Base-by-base conservation (phyloP, 2,329 filamentous ascomycete genomes). In the Tolypocladium tropicale region DNA sequence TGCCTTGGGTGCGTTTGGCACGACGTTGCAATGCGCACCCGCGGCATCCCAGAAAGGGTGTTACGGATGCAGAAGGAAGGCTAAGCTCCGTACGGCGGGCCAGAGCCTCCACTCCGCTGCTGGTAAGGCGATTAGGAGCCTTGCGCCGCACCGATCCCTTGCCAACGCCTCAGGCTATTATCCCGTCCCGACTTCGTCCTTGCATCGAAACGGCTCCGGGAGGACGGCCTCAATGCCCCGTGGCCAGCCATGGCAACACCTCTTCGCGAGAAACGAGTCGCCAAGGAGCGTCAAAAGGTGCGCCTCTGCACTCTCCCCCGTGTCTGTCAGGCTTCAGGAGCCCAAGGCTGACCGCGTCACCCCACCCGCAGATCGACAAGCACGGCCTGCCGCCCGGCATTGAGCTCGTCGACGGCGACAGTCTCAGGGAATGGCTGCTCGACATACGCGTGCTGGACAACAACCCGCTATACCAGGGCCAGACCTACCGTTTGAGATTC, bases 401-500 rank as follows among this genome's bases (percentile, higher is more conserved):
- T 70, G 78, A 82, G 52, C 83, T 97, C 52, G 84, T 95, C 56
- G 89, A 95, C 51, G 86, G 91, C 69, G 85, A 96, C 54, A 81
- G 90, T 66, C 62, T 70, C 34, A 68, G 67, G 54, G 87, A 94
- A 75, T 99, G 94, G 95, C 78, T 86, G 53, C 85, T 97, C 74
- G 95, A 99, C 69, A 95, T 99, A 55, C 77, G 81, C 62, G 93
- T 99, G 54, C 81, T 97, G 43, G 94, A 97, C 71, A 76, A 82
- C 57, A 99, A 99, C 67, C 93, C 93, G 2, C 74, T 99, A 52
- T 99, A 99, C 73, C 74, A 82, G 53, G 81, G 84, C 68, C 80
- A 97, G 68, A 85, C 77, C 28, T 97, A 90, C 74, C 83, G 93
- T 25, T 77, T 99, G 55, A 91, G 90, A 68, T 96, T 99, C 72